A percentile compares a stretch with the other conserved stretches of the same genome.
These are phyloP conservation scores for Cytauxzoon felis DNA, from an alignment of 169 alveolate species.

Conservation along the genomic window DNA sequence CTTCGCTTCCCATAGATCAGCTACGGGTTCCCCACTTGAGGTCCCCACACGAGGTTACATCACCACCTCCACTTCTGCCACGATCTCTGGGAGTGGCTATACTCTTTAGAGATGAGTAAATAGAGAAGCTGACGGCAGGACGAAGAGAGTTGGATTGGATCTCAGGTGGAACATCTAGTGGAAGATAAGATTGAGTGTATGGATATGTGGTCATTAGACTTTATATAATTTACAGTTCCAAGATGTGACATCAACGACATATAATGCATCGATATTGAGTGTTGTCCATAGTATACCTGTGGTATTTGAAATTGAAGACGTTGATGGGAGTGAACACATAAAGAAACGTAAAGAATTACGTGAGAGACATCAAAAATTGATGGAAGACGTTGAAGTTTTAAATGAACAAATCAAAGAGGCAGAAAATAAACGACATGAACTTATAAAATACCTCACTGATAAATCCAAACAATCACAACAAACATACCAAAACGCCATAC, in stretches of 20 bases:
- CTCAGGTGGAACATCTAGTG: too few species aligned
- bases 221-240: conserved; percentile 4
- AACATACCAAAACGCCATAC: conserved; percentile 29
- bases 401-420: conserved; percentile 11
- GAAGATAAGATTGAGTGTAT: too few species aligned
- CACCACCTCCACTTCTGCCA: too few species aligned
- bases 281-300: conserved; percentile 56
- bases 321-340: background rate
- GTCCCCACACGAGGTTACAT: too few species aligned
- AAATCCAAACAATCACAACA: conserved; percentile 1
- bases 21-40: too few species aligned
- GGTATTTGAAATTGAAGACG: conserved; percentile 31
- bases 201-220: too few species aligned
- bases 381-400: conserved; percentile 11
- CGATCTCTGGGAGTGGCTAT: too few species aligned
- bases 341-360: conserved; percentile 21
- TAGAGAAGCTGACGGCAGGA: too few species aligned
- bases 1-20: too few species aligned
- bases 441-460: conserved; percentile 18
- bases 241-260: conserved; percentile 34
- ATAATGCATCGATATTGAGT: conserved; percentile 30
- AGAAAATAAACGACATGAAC: conserved; percentile 8
- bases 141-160: too few species aligned
- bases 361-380: conserved; percentile 5
- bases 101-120: too few species aligned